A percentile compares a stretch with the other conserved stretches of the same genome.
These are phyloP conservation scores for Zymoseptoria passerinii DNA, from an alignment of 2,329 filamentous ascomycete species.

Conservation along the genomic window DNA sequence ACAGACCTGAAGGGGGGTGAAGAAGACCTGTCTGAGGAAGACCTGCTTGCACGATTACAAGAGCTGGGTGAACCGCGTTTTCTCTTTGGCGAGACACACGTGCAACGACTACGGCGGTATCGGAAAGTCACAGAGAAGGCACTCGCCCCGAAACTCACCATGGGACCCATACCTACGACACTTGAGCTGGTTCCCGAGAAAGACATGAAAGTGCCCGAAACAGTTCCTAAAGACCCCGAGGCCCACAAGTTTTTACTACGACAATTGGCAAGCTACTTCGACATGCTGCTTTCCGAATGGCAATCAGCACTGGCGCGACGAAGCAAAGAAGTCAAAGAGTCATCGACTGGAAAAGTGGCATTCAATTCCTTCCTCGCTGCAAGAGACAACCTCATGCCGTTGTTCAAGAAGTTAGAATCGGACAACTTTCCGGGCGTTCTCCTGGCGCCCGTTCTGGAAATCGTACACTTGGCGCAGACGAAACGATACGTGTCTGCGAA, in stretches of 20 bases:
- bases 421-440: slow-evolving; percentile 65
- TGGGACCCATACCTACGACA: slow-evolving; percentile 80
- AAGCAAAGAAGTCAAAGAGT: slow-evolving; percentile 53
- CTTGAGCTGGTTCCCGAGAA: slow-evolving; percentile 70
- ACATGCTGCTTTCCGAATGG: slow-evolving; percentile 89
- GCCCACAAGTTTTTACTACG: slow-evolving; percentile 67
- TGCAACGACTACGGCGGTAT: slow-evolving; percentile 61
- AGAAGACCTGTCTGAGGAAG: slow-evolving; percentile 63
- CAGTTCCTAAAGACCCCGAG: slow-evolving; percentile 54
- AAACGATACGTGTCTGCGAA: slow-evolving; percentile 93
- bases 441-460: slow-evolving; percentile 77
- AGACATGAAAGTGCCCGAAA: slow-evolving; percentile 73
- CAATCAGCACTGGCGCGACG: slow-evolving; percentile 61
- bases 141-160: slow-evolving; percentile 41
- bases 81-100: slow-evolving; percentile 76
- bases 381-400: slow-evolving; percentile 75
- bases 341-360: slow-evolving; percentile 72
- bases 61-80: slow-evolving; percentile 62
- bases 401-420: slow-evolving; percentile 84
- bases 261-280: slow-evolving; percentile 91
- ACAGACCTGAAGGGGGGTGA: slow-evolving; percentile 27
- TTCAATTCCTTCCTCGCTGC: slow-evolving; percentile 80
- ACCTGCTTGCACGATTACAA: slow-evolving; percentile 60
- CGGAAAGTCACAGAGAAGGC: slow-evolving; percentile 48
- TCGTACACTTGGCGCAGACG: slow-evolving; percentile 83